These are phyloP conservation scores for Coprinopsis cinerea DNA, from an alignment of 768 basidiomycete species.

Conservation along the genomic window DNA sequence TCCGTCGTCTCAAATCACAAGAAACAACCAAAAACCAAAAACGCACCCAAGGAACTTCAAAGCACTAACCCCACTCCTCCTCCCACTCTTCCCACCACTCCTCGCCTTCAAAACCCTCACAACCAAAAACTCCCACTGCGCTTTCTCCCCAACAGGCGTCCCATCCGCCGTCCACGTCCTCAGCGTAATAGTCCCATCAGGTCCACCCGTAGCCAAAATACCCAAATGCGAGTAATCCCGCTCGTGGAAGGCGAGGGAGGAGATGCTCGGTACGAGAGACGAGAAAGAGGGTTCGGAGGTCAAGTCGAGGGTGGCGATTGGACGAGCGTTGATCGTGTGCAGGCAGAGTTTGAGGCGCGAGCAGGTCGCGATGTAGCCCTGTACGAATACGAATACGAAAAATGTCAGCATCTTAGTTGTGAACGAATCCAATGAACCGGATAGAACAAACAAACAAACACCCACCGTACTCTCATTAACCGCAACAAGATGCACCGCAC, in stretches of 20 bases:
- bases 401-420: not conserved
- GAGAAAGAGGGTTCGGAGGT: constrained; percentile 37
- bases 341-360: constrained; percentile 65
- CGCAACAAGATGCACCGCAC: constrained; percentile 58
- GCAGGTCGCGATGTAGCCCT: constrained; percentile 89
- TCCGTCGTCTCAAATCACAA: not conserved
- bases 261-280: constrained; percentile 49
- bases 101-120: constrained; percentile 62
- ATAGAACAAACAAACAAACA: constrained; percentile 8
- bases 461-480: constrained; percentile 86
- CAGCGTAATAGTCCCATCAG: constrained; percentile 73
- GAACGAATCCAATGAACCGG: too few species aligned
- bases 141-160: constrained; percentile 58
- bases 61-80: constrained; percentile 61
- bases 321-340: constrained; percentile 83
- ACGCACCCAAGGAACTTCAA: constrained; percentile 76
- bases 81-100: constrained; percentile 32
- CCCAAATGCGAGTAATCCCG: constrained; percentile 78
- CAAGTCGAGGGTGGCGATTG: constrained; percentile 67
- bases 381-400: not conserved
- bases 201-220: constrained; percentile 73
- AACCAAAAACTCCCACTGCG: constrained; percentile 70
- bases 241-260: constrained; percentile 81
- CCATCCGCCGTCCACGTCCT: constrained; percentile 81
- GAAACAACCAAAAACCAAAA: not conserved